Evolutionary conservation across 345 rosid genomes (phyloP).

Genomic region (Carallia brachiata): DNA sequence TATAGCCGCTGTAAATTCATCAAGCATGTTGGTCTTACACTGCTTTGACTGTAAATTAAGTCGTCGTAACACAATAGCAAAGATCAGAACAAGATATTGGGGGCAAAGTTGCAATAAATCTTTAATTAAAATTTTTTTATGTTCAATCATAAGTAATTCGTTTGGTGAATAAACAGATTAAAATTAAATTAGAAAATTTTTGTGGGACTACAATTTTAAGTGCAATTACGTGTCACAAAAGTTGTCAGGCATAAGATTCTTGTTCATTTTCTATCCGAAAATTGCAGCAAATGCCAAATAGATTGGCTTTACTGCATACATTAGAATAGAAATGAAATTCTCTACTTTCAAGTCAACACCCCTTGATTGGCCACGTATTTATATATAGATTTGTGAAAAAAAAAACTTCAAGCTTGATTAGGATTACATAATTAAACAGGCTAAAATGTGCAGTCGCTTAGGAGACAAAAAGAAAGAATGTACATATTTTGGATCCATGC

Average conservation of each 20-base stretch:
- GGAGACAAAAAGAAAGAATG: slow-evolving; percentile 10
- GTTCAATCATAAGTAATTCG: no score
- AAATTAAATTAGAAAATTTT: no score
- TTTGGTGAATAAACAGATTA: no score
- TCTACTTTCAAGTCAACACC: neutral
- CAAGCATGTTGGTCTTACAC: no score
- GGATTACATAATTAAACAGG: neutral
- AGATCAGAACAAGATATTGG: no score
- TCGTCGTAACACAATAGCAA: no score
- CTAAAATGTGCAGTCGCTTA: neutral
- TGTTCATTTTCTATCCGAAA: neutral
- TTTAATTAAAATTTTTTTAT: no score
- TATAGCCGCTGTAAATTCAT: no score
- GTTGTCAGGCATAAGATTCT: neutral
- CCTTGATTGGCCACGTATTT: neutral
- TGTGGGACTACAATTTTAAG: neutral
- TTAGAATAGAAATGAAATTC: neutral
- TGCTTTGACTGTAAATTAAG: no score
- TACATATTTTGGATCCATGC: slow-evolving; percentile 7
- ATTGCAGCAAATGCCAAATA: neutral
- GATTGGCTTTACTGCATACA: neutral
- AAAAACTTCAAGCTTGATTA: neutral
- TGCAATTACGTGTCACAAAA: neutral
- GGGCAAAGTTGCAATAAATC: no score
- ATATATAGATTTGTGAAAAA: neutral